These are phyloP conservation scores for Juglanconis sp. DNA, from an alignment of 2,329 filamentous ascomycete species.

Conservation along the genomic window DNA sequence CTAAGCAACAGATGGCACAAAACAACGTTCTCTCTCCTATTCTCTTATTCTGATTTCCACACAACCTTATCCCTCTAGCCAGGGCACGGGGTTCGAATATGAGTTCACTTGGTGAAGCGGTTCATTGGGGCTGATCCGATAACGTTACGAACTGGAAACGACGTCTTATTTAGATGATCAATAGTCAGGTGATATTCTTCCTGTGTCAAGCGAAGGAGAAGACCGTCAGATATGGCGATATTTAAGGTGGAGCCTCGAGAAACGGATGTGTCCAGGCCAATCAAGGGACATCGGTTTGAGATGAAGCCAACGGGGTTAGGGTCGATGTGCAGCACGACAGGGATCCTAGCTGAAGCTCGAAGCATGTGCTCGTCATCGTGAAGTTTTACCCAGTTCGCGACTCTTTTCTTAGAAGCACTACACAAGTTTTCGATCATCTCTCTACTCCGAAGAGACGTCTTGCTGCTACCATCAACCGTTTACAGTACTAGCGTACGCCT, in stretches of 20 bases:
- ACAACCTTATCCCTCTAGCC: too few species aligned
- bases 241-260: too few species aligned
- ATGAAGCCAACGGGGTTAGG: background rate
- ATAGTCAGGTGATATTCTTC: too few species aligned
- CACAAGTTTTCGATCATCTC: background rate
- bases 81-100: background rate
- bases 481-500: background rate
- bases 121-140: constrained; percentile 9
- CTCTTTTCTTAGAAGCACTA: background rate
- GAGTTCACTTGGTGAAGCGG: background rate
- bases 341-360: background rate
- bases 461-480: background rate
- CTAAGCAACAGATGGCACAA: too few species aligned
- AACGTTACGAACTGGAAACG: too few species aligned
- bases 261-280: too few species aligned
- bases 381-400: background rate
- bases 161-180: too few species aligned
- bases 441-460: background rate
- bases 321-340: background rate
- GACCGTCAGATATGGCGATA: too few species aligned
- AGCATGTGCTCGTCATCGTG: constrained; percentile 13
- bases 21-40: too few species aligned
- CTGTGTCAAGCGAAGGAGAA: too few species aligned
- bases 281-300: too few species aligned
- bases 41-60: too few species aligned